Evolutionary conservation across 768 basidiomycete genomes (phyloP), one percentile per base, ranked within the genome.

Genomic region (Amanita polypyramis): DNA sequence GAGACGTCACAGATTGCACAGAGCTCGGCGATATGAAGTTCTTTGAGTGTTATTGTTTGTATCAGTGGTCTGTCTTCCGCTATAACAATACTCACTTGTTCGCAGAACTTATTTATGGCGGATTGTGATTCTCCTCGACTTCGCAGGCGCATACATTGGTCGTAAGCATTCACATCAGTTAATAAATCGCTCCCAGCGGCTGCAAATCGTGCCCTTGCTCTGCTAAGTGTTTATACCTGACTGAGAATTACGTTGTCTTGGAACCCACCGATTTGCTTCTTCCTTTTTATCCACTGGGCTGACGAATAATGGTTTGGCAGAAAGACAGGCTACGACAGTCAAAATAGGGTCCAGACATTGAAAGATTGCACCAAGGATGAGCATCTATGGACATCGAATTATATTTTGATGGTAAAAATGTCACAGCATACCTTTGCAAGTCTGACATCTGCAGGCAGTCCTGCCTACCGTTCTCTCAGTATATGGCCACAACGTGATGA

Each of bases 391-490:
- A 20, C 14, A 19, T 47, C 27, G 29, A 25, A n/a, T 15, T n/a
- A 15, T 7, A 7, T 5, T n/a, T 37, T 5, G 17, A 44, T 11
- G 45, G 44, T 12, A 17, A 44, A 20, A 12, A 40, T 33, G 4
- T 45, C 33, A 20, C 14, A 27, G 8, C 57, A 10, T 32, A 85
- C 86, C 73, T 96, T 97, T 6, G 80, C 89, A 21, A 97, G 73
- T 34, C 90, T 75, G 8, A 94, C 67, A 63, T 97, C 94, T 11
- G 95, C 68, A 1, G 93, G 93, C n/a, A 96, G 72, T 64, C 82
- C 74, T 2, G 87, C 74, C 87, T 92, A 55, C 10, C 50, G 20
- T 17, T 23, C 57, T 11, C 53, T 45, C 15, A 43, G 4, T 39
- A 27, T 43, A 39, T 27, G 14, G 25, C 25, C 21, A 32, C 9